Evolutionary conservation across 805 yeast species (phyloP).

Genomic region (Clavispora fructus): DNA sequence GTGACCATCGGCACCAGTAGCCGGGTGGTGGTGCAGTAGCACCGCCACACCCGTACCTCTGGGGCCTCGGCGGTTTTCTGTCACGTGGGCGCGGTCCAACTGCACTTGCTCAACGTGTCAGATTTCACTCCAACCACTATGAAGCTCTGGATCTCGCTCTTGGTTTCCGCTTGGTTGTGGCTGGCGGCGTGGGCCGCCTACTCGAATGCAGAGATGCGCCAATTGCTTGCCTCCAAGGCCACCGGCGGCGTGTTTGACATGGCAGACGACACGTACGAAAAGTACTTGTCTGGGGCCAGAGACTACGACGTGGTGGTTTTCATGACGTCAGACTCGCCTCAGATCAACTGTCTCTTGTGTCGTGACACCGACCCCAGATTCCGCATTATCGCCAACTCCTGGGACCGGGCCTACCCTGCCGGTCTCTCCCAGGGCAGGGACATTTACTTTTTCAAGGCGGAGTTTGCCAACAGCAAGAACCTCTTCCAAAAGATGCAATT

Average conservation of each 20-base stretch:
- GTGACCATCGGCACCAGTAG: constrained; percentile 33
- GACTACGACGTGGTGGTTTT: constrained; percentile 63
- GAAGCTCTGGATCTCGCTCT: constrained; percentile 7
- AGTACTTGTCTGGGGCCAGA: constrained; percentile 56
- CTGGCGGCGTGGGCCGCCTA: constrained; percentile 12
- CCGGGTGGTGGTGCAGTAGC: not conserved
- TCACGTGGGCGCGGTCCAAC: not conserved
- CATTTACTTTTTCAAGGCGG: constrained; percentile 70
- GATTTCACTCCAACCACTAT: not conserved
- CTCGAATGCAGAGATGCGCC: constrained; percentile 10
- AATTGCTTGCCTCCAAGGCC: constrained; percentile 9
- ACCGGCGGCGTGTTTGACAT: constrained; percentile 20
- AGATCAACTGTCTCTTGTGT: constrained; percentile 76
- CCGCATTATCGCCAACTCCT: constrained; percentile 55
- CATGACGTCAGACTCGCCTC: constrained; percentile 69
- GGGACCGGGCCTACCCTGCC: constrained; percentile 48
- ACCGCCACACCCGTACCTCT: not conserved
- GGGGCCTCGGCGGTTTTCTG: not conserved
- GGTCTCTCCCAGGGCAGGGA: constrained; percentile 30
- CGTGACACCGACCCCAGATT: constrained; percentile 61
- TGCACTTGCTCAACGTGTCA: not conserved
- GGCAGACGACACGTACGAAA: constrained; percentile 56
- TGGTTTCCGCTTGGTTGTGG: constrained; percentile 10
- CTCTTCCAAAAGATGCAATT: constrained; percentile 51
- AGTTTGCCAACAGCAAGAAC: constrained; percentile 53